Conservation (phyloP, 305 asterid genomes). For the Fraxinus paxiana region DNA sequence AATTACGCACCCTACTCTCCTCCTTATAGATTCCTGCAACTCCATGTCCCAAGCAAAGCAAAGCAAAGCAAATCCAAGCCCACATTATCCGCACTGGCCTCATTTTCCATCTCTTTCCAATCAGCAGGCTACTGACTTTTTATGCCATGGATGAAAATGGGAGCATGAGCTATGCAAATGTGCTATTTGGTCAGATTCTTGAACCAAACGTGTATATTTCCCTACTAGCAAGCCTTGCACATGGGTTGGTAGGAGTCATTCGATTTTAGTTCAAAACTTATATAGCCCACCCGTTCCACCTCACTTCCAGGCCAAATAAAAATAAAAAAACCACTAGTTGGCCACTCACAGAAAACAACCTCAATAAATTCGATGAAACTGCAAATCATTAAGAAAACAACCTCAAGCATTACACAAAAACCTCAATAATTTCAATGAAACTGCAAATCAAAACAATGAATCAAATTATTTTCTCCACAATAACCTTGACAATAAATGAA, state of each 20-base stretch:
- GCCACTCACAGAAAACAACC: no score
- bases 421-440: background rate
- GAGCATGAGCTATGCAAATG: slow-evolving; percentile 35
- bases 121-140: slow-evolving; percentile 45
- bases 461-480: background rate
- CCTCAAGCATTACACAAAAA: background rate
- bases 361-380: no score
- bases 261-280: background rate
- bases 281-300: background rate
- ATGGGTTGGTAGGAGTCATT: background rate
- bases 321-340: no score
- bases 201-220: slow-evolving; percentile 55
- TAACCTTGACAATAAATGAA: background rate
- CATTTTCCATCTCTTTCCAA: slow-evolving; percentile 35
- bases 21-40: slow-evolving; percentile 62
- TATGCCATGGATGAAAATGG: slow-evolving; percentile 55
- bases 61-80: slow-evolving; percentile 61
- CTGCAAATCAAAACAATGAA: background rate
- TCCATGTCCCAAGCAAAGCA: slow-evolving; percentile 55
- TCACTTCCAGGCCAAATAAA: background rate
- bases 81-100: slow-evolving; percentile 58
- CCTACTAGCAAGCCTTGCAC: background rate
- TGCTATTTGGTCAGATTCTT: slow-evolving; percentile 41
- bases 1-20: slow-evolving; percentile 66
- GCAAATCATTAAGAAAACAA: no score